phyloP scores from a whole-genome alignment of 352 stramenopile genomes.

The Paralagenidium karlingii region DNA sequence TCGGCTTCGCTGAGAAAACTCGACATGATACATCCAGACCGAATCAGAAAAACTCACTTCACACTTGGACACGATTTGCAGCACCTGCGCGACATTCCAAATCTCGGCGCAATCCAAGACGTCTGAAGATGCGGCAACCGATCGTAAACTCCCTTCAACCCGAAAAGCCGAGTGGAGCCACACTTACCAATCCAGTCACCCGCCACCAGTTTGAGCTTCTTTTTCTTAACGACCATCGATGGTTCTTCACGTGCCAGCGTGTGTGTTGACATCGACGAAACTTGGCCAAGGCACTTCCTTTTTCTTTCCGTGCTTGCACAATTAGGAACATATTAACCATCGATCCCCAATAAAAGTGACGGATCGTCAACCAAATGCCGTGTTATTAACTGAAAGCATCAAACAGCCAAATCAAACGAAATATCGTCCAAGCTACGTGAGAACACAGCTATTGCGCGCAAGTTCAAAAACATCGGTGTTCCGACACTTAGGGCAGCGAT shows the following conservation, averaged over 20 bases:
- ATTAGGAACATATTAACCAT: no score
- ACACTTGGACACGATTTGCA: conserved; percentile 5
- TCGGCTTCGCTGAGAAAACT: neutral
- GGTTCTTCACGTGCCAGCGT: no score
- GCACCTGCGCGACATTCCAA: conserved; percentile 53
- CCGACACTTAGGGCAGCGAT: conserved; percentile 46
- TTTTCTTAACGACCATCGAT: no score
- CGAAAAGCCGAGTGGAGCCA: no score
- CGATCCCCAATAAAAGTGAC: neutral
- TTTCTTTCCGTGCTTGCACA: neutral
- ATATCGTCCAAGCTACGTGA: no score
- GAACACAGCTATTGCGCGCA: conserved; percentile 30
- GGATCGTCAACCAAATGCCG: neutral
- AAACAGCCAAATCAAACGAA: neutral
- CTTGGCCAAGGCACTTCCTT: neutral
- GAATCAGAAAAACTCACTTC: no score
- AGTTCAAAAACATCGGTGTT: conserved; percentile 32
- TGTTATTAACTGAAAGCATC: neutral
- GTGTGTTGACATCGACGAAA: no score
- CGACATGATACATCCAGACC: neutral
- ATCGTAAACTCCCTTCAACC: no score
- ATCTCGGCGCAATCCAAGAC: conserved; percentile 45
- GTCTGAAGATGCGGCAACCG: conserved; percentile 28
- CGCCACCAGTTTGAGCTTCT: no score
- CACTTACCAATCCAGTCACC: conserved; percentile 32